These are phyloP conservation scores for Apiospora aurea DNA, from an alignment of 2,329 filamentous ascomycete genomes.

Conservation along the genomic window DNA sequence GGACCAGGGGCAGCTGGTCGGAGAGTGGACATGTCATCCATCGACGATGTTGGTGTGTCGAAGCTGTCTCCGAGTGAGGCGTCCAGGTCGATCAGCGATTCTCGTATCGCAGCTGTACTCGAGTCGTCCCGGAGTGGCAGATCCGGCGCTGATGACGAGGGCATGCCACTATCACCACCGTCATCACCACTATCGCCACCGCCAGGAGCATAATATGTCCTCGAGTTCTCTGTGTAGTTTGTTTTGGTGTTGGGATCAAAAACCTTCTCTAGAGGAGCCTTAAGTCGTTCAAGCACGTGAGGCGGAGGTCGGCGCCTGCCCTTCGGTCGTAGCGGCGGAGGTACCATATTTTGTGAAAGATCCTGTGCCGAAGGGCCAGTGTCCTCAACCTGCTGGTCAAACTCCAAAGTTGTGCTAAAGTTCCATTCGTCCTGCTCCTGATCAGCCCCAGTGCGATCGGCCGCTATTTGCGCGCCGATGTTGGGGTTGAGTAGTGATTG, in stretches of 20 bases:
- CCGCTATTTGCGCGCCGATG: conserved; percentile 63
- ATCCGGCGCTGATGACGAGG: conserved; percentile 51
- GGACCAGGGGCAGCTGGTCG: conserved; percentile 43
- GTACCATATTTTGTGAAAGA: conserved; percentile 56
- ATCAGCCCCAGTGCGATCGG: conserved; percentile 51
- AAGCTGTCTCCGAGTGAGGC: conserved; percentile 59
- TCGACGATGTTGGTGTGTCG: conserved; percentile 58
- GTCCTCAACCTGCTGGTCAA: conserved; percentile 64
- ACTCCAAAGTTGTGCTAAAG: conserved; percentile 69
- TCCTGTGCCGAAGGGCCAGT: conserved; percentile 53
- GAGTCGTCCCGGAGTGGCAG: conserved; percentile 66
- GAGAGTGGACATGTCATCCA: conserved; percentile 68
- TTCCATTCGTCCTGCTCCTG: conserved; percentile 69
- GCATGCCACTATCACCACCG: conserved; percentile 42
- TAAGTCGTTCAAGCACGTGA: conserved; percentile 62
- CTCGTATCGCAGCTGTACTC: conserved; percentile 58
- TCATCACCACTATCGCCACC: conserved; percentile 32
- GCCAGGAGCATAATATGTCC: conserved; percentile 57
- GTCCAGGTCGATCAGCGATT: conserved; percentile 71
- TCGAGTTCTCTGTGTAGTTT: conserved; percentile 69
- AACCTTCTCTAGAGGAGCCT: conserved; percentile 67
- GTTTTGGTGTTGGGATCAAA: conserved; percentile 72
- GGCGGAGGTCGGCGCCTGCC: conserved; percentile 62
- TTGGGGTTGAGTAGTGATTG: conserved; percentile 65
- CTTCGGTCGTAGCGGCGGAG: conserved; percentile 57